These are phyloP conservation scores for Scytalidium lignicola DNA, from an alignment of 2,329 filamentous ascomycete genomes.

Conservation along the genomic window DNA sequence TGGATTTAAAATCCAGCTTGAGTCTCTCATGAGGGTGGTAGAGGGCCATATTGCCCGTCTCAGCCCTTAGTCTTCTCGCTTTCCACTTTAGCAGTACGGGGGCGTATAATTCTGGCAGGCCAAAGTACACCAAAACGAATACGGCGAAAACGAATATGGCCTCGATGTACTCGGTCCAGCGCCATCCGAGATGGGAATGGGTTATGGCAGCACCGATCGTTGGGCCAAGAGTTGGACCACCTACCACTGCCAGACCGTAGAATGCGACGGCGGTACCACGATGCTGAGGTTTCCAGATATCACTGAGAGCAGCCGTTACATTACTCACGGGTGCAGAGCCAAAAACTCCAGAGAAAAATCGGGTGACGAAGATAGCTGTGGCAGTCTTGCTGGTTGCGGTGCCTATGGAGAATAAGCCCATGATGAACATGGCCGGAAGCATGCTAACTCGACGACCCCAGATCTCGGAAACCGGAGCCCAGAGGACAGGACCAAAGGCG, in stretches of 20 bases:
- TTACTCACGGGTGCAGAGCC: slow-evolving; percentile 59
- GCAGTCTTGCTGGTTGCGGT: slow-evolving; percentile 53
- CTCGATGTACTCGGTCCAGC: slow-evolving; percentile 31
- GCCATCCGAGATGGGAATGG: slow-evolving; percentile 32
- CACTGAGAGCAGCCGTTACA: slow-evolving; percentile 55
- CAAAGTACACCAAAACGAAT: slow-evolving; percentile 32
- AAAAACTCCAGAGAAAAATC: slow-evolving; percentile 61
- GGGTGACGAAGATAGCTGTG: slow-evolving; percentile 55
- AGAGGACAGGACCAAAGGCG: slow-evolving; percentile 47
- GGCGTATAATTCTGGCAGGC: slow-evolving; percentile 41
- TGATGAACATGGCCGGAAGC: slow-evolving; percentile 48
- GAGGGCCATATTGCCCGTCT: slow-evolving; percentile 18
- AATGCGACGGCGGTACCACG: slow-evolving; percentile 55
- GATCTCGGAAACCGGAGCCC: slow-evolving; percentile 61
- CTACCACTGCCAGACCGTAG: slow-evolving; percentile 62
- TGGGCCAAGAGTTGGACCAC: slow-evolving; percentile 47
- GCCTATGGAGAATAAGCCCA: slow-evolving; percentile 59
- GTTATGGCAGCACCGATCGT: slow-evolving; percentile 26
- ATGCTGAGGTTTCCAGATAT: slow-evolving; percentile 50
- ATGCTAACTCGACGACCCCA: slow-evolving; percentile 57
- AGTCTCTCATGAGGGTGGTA: slow-evolving; percentile 22
- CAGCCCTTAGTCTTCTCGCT: slow-evolving; percentile 27
- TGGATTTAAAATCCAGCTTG: slow-evolving; percentile 20
- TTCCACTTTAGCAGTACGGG: slow-evolving; percentile 38
- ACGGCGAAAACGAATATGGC: slow-evolving; percentile 38